Base-by-base conservation (phyloP, 1,139 yeast species). In the Arxiozyma telluris region DNA sequence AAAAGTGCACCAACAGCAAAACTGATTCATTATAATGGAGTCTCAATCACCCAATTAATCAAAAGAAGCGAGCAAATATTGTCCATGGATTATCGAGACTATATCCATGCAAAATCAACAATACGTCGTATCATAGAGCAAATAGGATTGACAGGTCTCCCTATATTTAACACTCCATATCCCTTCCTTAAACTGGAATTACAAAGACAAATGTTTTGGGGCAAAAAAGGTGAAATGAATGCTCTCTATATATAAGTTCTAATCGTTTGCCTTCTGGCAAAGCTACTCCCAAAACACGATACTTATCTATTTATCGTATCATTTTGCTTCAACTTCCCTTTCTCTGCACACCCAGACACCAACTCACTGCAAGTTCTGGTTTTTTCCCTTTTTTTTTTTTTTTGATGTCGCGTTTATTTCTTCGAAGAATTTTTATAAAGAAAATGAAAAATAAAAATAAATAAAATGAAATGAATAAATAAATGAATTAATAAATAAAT, bases 161-260 rank as follows among this genome's bases (percentile, higher is more conserved):
- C 17, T 11, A 21, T 15, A 4, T 39, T 27, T 17, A 41, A 23
- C 34, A 41, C n/a, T 4, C 12, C 20, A 18, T 34, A 21, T 25
- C 15, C 21, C 15, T 27, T 30, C n/a, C 11, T 34, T 18, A 46
- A 8, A 22, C 44, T 50, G 9, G 71, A 69, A 52, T 51, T 69
- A 38, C 73, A 70, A 57, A 56, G 72, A 48, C 72, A 69, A 51
- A 43, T 69, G 50, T 67, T 68, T 53, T 66, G 64, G 47, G 57
- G 54, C 20, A 65, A 64, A 50, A 70, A 70, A 53, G 71, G 68
- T 27, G 73, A 71, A 56, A 69, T 71, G 70, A 70, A 69, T 46
- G 61, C 56, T 8, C 11, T 27, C 15, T 56, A 50, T 27, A 21
- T n/a, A 34, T 34, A 8, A 34, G n/a, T 4, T 15, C 6, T n/a